Conservation (phyloP, 805 yeast genomes). For the Kodamaea laetipori region DNA sequence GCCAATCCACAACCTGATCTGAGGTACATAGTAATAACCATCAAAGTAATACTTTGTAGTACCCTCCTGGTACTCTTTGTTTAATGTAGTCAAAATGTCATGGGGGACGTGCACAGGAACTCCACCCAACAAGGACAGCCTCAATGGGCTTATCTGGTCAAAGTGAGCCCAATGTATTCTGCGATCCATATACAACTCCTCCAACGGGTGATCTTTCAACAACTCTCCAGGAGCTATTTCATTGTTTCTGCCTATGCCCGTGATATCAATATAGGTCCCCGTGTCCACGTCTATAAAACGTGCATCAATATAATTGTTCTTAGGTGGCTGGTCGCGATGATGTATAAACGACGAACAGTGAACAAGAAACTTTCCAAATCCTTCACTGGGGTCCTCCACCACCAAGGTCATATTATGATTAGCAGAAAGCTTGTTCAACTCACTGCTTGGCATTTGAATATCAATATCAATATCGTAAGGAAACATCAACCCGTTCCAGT, state of each 20-base stretch:
- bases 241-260: slow-evolving; percentile 14
- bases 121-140: slow-evolving; percentile 14
- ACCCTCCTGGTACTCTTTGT: slow-evolving; percentile 14
- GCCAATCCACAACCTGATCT: slow-evolving; percentile 14
- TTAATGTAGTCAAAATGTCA: slow-evolving; percentile 13
- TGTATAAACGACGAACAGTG: slow-evolving; percentile 36
- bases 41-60: slow-evolving; percentile 11
- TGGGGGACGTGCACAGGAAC: slow-evolving; percentile 18
- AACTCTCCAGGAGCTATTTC: slow-evolving; percentile 2
- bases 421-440: slow-evolving; percentile 14
- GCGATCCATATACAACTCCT: slow-evolving; percentile 33
- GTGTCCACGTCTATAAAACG: slow-evolving; percentile 21
- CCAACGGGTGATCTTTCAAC: not conserved
- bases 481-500: slow-evolving; percentile 20
- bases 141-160: slow-evolving; percentile 20
- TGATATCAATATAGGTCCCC: slow-evolving; percentile 19
- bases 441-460: slow-evolving; percentile 19
- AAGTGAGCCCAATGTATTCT: slow-evolving; percentile 34
- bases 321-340: slow-evolving; percentile 30
- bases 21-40: slow-evolving; percentile 15
- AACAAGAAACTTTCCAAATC: slow-evolving; percentile 27
- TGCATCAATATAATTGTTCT: slow-evolving; percentile 22
- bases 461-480: slow-evolving; percentile 21
- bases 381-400: slow-evolving; percentile 21
- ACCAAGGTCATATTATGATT: slow-evolving; percentile 19